Conservation (phyloP, 306 rosid species). For the Cercis canadensis region DNA sequence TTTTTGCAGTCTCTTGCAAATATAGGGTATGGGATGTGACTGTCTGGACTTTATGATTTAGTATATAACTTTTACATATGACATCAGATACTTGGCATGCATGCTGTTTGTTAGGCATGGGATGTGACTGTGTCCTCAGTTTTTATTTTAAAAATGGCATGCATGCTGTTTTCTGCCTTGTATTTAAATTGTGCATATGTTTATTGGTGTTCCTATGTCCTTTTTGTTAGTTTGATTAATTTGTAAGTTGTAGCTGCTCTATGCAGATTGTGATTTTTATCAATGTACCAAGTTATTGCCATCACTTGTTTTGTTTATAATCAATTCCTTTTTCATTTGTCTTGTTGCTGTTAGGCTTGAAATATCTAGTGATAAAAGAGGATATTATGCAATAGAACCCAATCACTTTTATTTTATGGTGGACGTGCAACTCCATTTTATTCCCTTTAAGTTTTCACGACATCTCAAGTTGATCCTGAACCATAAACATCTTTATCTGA, state of each 20-base stretch:
- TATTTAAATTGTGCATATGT: neutral
- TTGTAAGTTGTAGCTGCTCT: neutral
- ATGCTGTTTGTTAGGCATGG: too few species aligned
- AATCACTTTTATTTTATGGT: neutral
- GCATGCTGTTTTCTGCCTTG: neutral
- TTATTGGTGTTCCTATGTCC: neutral
- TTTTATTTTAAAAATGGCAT: constrained; percentile 10
- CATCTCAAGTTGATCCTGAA: neutral
- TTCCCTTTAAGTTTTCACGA: neutral
- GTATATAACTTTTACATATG: constrained; percentile 18
- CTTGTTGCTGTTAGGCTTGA: too few species aligned
- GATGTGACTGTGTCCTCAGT: constrained; percentile 16
- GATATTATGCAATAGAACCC: neutral
- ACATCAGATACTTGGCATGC: constrained; percentile 21
- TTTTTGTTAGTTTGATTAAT: neutral
- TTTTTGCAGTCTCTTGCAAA: constrained; percentile 14
- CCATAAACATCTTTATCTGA: neutral
- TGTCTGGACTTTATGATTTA: constrained; percentile 6
- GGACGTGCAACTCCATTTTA: neutral
- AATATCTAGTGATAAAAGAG: neutral
- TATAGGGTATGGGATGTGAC: constrained; percentile 5
- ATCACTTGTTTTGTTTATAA: too few species aligned
- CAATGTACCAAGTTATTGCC: neutral
- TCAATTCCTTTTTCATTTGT: too few species aligned
- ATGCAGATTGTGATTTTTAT: neutral